These are phyloP conservation scores for Cystobasidium pallidum DNA, from an alignment of 1,284 basidiomycete species.

Conservation along the genomic window DNA sequence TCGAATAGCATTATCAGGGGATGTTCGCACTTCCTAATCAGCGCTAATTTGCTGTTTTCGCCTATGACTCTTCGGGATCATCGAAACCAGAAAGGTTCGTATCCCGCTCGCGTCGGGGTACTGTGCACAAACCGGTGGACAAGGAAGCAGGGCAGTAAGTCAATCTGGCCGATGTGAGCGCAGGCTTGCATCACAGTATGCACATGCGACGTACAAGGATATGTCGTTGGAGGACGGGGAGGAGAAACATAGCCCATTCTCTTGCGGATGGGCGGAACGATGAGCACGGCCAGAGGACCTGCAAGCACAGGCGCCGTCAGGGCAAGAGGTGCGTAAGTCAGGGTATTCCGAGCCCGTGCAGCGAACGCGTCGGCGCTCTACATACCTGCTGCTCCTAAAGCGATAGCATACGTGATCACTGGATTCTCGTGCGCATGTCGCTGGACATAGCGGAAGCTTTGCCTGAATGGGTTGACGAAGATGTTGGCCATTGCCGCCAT, in stretches of 20 bases:
- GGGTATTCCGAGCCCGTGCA: too few species aligned
- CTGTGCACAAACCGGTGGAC: conserved; percentile 39
- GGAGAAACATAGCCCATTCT: conserved; percentile 71
- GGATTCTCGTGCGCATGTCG: conserved; percentile 88
- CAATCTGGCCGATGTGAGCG: not conserved
- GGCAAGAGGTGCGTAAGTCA: too few species aligned
- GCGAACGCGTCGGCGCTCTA: not conserved
- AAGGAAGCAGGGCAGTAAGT: not conserved
- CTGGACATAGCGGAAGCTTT: conserved; percentile 60
- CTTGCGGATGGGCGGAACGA: conserved; percentile 77
- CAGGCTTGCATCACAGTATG: not conserved
- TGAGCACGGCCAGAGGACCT: conserved; percentile 75
- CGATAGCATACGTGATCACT: conserved; percentile 84
- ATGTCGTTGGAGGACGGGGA: conserved; percentile 77
- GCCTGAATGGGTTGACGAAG: conserved; percentile 34
- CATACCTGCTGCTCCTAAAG: conserved; percentile 65
- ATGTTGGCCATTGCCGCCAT: conserved; percentile 34
- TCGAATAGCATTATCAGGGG: too few species aligned
- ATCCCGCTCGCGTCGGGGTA: conserved; percentile 50
- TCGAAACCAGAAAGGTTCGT: conserved; percentile 49
- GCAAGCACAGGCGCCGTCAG: too few species aligned
- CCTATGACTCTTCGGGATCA: conserved; percentile 39
- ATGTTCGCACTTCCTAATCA: too few species aligned
- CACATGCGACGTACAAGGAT: conserved; percentile 77
- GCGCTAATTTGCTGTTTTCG: too few species aligned